phyloP scores from a whole-genome alignment of 2,329 filamentous ascomycete genomes.

The Scedosporium minutisporum region DNA sequence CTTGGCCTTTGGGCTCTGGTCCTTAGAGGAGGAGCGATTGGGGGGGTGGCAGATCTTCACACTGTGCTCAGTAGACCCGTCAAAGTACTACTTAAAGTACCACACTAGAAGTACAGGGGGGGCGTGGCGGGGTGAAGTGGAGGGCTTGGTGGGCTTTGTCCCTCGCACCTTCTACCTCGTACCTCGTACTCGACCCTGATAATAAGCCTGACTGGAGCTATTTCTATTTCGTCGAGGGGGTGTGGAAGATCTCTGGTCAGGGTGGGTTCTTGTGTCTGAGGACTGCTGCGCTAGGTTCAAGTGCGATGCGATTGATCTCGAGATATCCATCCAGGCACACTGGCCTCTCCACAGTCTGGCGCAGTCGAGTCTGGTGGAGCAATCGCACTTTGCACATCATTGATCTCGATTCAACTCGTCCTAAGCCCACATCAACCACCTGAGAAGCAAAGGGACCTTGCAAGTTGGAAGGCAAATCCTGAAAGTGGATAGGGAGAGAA shows the following conservation, averaged over 20 bases:
- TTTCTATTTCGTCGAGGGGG: not conserved
- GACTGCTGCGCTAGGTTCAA: not conserved
- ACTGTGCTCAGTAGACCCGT: not conserved
- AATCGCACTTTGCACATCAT: too few species aligned
- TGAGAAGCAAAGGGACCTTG: not conserved
- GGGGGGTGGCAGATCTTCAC: not conserved
- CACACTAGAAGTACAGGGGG: too few species aligned
- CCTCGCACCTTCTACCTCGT: too few species aligned
- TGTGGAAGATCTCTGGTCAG: not conserved
- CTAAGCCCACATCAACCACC: not conserved
- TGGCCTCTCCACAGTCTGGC: too few species aligned
- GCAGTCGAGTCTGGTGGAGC: too few species aligned
- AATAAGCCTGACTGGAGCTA: too few species aligned
- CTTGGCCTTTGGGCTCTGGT: too few species aligned
- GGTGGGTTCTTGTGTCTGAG: not conserved
- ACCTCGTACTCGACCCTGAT: too few species aligned
- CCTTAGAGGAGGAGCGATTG: not conserved
- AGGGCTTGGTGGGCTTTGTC: too few species aligned
- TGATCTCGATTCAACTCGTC: too few species aligned
- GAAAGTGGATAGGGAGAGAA: not conserved
- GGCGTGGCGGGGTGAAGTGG: too few species aligned
- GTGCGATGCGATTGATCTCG: not conserved
- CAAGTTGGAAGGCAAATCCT: not conserved
- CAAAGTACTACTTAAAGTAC: too few species aligned
- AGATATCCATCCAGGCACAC: not conserved